These are phyloP conservation scores for Aspergillus mulundensis DNA, from an alignment of 495 filamentous ascomycete species.

Conservation along the genomic window DNA sequence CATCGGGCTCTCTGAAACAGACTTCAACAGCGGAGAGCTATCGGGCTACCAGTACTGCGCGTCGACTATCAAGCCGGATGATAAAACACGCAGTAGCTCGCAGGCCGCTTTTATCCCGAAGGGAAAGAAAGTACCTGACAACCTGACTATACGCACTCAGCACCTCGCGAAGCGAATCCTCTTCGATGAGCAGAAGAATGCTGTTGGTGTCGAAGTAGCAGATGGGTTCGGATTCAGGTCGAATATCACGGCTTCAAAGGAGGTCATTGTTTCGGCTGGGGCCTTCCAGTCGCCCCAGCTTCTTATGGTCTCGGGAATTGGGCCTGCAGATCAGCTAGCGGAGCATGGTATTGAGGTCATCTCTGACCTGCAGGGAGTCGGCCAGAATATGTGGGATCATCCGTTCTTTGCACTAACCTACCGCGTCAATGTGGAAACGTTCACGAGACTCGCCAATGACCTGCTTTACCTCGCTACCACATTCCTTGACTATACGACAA, in stretches of 20 bases:
- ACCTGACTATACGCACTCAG: constrained; percentile 27
- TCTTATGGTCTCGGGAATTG: constrained; percentile 48
- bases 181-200: constrained; percentile 23
- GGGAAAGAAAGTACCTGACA: neutral
- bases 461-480: constrained; percentile 9
- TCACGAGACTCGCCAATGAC: constrained; percentile 22
- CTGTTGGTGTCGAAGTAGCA: constrained; percentile 16
- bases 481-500: constrained; percentile 7
- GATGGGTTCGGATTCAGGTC: constrained; percentile 15
- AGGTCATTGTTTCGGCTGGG: constrained; percentile 55
- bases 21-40: constrained; percentile 41
- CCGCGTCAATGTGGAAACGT: constrained; percentile 37
- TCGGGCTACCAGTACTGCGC: constrained; percentile 37
- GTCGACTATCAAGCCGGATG: constrained; percentile 33
- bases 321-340: constrained; percentile 29
- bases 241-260: constrained; percentile 35
- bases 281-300: constrained; percentile 48
- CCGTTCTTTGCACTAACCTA: constrained; percentile 32
- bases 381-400: constrained; percentile 50
- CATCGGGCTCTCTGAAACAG: constrained; percentile 36
- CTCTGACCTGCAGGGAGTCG: constrained; percentile 45
- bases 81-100: constrained; percentile 35
- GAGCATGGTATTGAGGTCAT: constrained; percentile 35
- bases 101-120: constrained; percentile 28
- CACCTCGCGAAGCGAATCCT: constrained; percentile 42